These are phyloP conservation scores for Pseudozyma hubeiensis DNA, from an alignment of 1,284 basidiomycete genomes.

Conservation along the genomic window DNA sequence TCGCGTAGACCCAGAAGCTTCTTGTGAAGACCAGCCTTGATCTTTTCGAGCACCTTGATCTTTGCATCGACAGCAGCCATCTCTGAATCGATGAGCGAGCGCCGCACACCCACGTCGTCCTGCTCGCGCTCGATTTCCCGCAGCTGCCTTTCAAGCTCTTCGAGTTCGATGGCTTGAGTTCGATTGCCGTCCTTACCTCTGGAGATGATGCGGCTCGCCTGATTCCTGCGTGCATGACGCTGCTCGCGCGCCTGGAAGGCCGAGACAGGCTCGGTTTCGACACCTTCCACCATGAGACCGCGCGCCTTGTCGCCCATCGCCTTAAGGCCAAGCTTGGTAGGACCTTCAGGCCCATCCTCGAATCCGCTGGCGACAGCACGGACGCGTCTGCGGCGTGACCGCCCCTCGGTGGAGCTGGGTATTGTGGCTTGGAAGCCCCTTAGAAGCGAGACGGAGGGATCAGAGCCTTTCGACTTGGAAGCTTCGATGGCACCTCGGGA, in stretches of 20 bases:
- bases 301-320: conserved; percentile 61
- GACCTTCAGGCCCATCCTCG: conserved; percentile 48
- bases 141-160: conserved; percentile 63
- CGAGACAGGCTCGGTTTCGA: conserved; percentile 34
- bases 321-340: conserved; percentile 58
- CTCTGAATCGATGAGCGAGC: conserved; percentile 52
- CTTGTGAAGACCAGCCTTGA: conserved; percentile 82
- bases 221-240: conserved; percentile 42
- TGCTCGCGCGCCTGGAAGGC: conserved; percentile 51
- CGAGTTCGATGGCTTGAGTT: conserved; percentile 44
- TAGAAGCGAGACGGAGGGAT: conserved; percentile 61
- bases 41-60: conserved; percentile 79
- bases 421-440: conserved; percentile 67
- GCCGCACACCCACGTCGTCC: conserved; percentile 58
- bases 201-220: conserved; percentile 43
- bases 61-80: conserved; percentile 56
- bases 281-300: conserved; percentile 56
- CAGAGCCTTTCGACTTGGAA: conserved; percentile 22
- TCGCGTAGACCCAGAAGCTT: conserved; percentile 89
- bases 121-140: conserved; percentile 61
- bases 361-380: conserved; percentile 49
- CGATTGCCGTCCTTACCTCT: conserved; percentile 46
- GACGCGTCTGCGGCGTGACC: conserved; percentile 55
- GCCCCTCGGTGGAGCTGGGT: conserved; percentile 58
- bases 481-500: conserved; percentile 32